A percentile compares a stretch with the other conserved stretches of the same genome.
Evolutionary conservation across 805 yeast species (phyloP).

Genomic region (Jamesozyma lodderae): DNA sequence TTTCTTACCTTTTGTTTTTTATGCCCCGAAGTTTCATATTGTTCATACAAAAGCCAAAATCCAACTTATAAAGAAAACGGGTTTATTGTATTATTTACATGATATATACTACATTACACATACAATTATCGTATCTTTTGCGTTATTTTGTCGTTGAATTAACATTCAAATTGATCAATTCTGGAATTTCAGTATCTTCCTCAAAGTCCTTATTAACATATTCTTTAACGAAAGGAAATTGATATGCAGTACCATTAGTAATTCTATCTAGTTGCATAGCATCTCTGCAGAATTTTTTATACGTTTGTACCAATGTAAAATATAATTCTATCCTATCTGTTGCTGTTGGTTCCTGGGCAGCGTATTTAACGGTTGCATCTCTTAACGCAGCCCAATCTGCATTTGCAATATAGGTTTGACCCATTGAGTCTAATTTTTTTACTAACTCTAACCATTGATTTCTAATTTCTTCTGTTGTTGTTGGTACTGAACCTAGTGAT

Average conservation of each 20-base stretch:
- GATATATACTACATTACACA: background rate
- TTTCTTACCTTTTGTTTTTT: no score
- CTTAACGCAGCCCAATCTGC: conserved; percentile 78
- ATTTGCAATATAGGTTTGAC: conserved; percentile 54
- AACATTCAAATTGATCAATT: conserved; percentile 22
- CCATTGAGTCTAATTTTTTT: conserved; percentile 38
- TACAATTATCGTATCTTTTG: background rate
- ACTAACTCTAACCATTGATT: conserved; percentile 45
- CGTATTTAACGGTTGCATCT: conserved; percentile 47
- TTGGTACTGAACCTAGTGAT: conserved; percentile 47
- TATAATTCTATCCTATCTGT: conserved; percentile 39
- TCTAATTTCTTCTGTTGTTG: conserved; percentile 43
- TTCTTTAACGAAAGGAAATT: conserved; percentile 27
- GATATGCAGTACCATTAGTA: conserved; percentile 29
- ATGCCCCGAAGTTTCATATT: no score
- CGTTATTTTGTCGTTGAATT: background rate
- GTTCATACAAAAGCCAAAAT: no score
- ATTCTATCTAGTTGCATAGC: conserved; percentile 32
- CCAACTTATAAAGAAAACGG: background rate
- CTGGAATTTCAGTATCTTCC: conserved; percentile 18
- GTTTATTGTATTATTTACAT: background rate
- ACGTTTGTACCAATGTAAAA: conserved; percentile 40
- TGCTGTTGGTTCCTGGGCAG: conserved; percentile 11
- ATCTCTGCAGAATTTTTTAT: conserved; percentile 35
- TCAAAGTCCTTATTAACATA: conserved; percentile 15